Evolutionary conservation across 2,329 filamentous ascomycete species (phyloP), one percentile per base, ranked within the genome.

Genomic region (Colletotrichum liaoningense): DNA sequence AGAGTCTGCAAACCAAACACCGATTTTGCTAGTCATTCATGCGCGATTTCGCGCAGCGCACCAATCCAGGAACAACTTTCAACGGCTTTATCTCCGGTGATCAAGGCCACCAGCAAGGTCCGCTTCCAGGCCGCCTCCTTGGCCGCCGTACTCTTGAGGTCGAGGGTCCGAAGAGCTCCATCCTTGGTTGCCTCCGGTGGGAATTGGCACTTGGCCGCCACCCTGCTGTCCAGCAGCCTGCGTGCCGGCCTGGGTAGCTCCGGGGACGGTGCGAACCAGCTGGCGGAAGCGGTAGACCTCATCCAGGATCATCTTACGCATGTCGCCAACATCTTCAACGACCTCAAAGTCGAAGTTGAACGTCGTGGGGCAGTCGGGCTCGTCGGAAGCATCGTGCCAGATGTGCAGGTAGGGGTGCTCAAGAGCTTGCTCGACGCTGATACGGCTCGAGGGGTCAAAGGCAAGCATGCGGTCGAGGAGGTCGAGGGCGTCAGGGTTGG

Each of bases 321-420:
- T 98, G 78, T 98, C 94, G 26, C 88, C 89, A 24, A 99, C 95
- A 57, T 98, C 97, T 66, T 99, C 96, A 52, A 98, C 91, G n/a
- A 98, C 92, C 83, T 99, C 97, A 80, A 99, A 99, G 82, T 96
- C 93, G 86, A 99, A 99, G 87, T 99, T 95, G 85, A 99, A 99
- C 22, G 95, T 95, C 19, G 93, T 94, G 0, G 95, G 95, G 86
- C 96, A 98, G 76, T 93, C 91, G 24, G 97, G 97, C 87, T 99
- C 97, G 84, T 99, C 97, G 4, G 94, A 95, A 65, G 95, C 94
- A 79, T 99, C 97, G 86, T 99, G 97, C 97, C 97, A 98, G 86
- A 99, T 98, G 80, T 96, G 91, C 69, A 99, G 90, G 85, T 99
- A 99, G 42, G 93, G 93, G 87, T 99, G 97, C 87, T 98, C 95